Evolutionary conservation across 352 stramenopile genomes (phyloP), one percentile per base, ranked within the genome.

Genomic region (Ophiocytium majus): DNA sequence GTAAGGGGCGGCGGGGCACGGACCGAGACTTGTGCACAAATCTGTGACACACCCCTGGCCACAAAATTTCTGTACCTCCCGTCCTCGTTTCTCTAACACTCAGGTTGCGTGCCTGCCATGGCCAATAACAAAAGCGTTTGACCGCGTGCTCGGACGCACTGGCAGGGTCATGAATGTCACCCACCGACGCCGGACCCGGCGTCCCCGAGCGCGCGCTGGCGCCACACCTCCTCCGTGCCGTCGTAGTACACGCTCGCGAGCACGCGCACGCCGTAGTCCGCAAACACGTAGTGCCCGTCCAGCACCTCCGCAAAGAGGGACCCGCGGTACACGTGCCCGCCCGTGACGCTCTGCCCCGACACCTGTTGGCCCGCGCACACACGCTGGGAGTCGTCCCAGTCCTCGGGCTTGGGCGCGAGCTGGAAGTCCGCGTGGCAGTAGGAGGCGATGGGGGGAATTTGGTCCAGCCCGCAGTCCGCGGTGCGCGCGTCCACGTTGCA

Each of bases 281-380:
- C 82, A 57, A 85, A 85, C 0, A 85, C 32, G 36, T 82, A 82
- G 71, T 82, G 63, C 0, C 82, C 64, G 36, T n/a, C 50, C 17
- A 85, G 49, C n/a, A 76, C 49, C 37, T 82, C 76, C 19, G 10
- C 71, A 49, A 78, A 81, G 35, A 64, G 63, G 0, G 49, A 5
- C 10, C 82, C 82, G 32, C 82, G 66, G 82, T 85, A 85, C 17
- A 85, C 19, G 64, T 33, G 28, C 0, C 82, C 82, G 74, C 71
- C 82, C 74, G 34, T 76, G 64, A 76, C 33, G 64, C 64, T 76
- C 5, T 19, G 28, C 28, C 64, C 64, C 28, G 17, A 14, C 5
- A 76, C 28, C 33, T 33, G 5, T 19, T 76, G 28, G 64, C 17
- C 19, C 28, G 5, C 17, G 64, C 64, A 76, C 28, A 19, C 33